phyloP scores from a whole-genome alignment of 345 rosid species.

The Brassica carinata region DNA sequence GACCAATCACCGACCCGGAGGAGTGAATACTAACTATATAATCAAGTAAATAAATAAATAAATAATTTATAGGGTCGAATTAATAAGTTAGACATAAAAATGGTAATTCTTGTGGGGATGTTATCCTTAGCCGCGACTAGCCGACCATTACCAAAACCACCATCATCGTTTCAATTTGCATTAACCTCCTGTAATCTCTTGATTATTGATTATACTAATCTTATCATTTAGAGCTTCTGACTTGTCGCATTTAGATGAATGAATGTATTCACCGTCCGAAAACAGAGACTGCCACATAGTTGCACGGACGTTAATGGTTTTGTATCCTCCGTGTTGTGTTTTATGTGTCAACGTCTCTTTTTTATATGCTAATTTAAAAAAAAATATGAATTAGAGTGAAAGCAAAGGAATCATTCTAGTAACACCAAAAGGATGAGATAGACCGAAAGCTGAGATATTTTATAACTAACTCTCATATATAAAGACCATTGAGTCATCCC shows the following conservation, averaged over 20 bases:
- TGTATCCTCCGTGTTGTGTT: constrained; percentile 34
- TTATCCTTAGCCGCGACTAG: constrained; percentile 39
- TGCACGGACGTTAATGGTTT: constrained; percentile 33
- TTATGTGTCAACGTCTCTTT: constrained; percentile 14
- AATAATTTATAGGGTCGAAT: neutral
- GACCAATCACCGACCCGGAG: constrained; percentile 39
- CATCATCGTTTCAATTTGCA: neutral
- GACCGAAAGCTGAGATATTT: constrained; percentile 10
- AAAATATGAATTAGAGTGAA: constrained; percentile 32
- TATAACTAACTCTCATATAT: constrained; percentile 19
- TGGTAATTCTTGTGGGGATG: constrained; percentile 27
- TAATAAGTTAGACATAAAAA: constrained; percentile 12
- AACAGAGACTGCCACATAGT: constrained; percentile 36
- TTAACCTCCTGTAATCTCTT: neutral
- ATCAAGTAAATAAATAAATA: neutral
- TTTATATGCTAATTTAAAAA: neutral
- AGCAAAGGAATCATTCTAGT: constrained; percentile 25
- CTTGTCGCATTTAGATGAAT: constrained; percentile 17
- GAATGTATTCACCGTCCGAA: constrained; percentile 38
- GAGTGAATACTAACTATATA: constrained; percentile 16
- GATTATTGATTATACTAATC: constrained; percentile 1
- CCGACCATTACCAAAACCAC: constrained; percentile 36
- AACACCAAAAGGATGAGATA: constrained; percentile 26
- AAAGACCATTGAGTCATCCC: constrained; percentile 8
- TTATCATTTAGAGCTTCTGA: constrained; percentile 16